Evolutionary conservation across 495 filamentous ascomycete species (phyloP).

Genomic region (Xylaria venustula): DNA sequence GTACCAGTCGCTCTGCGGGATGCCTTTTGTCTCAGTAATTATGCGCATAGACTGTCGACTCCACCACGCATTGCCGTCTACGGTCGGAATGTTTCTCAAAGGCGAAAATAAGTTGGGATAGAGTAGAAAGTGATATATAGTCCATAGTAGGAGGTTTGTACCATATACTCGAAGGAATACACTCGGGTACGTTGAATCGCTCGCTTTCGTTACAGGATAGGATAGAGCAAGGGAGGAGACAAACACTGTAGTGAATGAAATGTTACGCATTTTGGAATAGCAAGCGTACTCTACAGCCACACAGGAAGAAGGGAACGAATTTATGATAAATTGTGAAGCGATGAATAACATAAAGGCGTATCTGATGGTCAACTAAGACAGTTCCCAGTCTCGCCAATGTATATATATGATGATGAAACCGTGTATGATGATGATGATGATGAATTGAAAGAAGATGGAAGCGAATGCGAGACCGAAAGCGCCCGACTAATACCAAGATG

Average conservation of each 20-base stretch:
- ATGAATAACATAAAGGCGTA: too few relatives aligned
- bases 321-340: too few relatives aligned
- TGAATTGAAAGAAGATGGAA: not conserved
- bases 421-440: too few relatives aligned
- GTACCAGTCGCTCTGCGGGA: constrained; percentile 54
- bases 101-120: constrained; percentile 66
- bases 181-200: not conserved
- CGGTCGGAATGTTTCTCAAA: constrained; percentile 55
- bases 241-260: not conserved
- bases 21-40: constrained; percentile 53
- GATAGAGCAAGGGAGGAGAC: constrained; percentile 1
- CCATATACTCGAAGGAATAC: not conserved
- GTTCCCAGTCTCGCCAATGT: too few relatives aligned
- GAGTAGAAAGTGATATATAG: constrained; percentile 48
- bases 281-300: too few relatives aligned
- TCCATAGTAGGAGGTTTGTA: constrained; percentile 1
- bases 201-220: constrained; percentile 3
- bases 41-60: constrained; percentile 52
- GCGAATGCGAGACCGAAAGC: not conserved
- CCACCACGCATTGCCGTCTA: constrained; percentile 37
- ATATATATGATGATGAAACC: too few relatives aligned
- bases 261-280: constrained; percentile 1
- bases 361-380: too few relatives aligned
- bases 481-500: not conserved
- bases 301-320: too few relatives aligned